A percentile compares a stretch with the other conserved stretches of the same genome.
Conservation (phyloP, 768 basidiomycete species). For the Collybia sp. region DNA sequence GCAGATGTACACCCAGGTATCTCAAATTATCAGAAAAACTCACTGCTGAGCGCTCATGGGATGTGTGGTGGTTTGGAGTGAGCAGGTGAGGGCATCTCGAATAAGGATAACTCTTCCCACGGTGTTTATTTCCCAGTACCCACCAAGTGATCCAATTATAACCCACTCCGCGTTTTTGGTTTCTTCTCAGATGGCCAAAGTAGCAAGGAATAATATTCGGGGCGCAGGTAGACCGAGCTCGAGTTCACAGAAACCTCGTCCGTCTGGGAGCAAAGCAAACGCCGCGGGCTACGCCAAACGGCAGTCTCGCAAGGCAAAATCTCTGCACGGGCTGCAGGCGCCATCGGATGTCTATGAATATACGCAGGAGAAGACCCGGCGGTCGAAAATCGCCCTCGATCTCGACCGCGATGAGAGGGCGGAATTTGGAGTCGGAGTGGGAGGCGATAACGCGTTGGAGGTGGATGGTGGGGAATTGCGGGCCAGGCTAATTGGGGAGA, state of each 20-base stretch:
- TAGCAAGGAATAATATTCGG: no score
- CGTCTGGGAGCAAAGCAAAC: constrained; percentile 29
- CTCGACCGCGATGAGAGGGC: constrained; percentile 53
- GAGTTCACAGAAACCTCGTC: constrained; percentile 11
- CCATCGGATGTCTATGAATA: constrained; percentile 63
- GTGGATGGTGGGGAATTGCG: constrained; percentile 30
- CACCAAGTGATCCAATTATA: no score
- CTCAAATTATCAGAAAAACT: no score
- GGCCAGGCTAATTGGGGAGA: constrained; percentile 48
- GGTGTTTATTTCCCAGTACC: no score
- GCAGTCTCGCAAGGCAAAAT: constrained; percentile 37
- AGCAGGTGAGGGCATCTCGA: no score
- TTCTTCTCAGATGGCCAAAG: no score
- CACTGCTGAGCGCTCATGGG: no score
- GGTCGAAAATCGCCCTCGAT: constrained; percentile 47
- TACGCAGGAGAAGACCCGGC: constrained; percentile 41
- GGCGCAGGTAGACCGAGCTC: constrained; percentile 1
- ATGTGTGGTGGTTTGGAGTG: no score
- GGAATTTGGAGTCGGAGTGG: constrained; percentile 34
- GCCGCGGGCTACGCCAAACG: constrained; percentile 49
- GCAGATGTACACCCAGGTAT: no score
- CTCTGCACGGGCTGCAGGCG: constrained; percentile 17
- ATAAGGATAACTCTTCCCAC: no score
- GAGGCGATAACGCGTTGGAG: constrained; percentile 34
- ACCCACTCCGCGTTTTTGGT: no score